Evolutionary conservation across 129 eudicot species (phyloP), one percentile per base, ranked within the genome.

Genomic region (Flaveria linearis): DNA sequence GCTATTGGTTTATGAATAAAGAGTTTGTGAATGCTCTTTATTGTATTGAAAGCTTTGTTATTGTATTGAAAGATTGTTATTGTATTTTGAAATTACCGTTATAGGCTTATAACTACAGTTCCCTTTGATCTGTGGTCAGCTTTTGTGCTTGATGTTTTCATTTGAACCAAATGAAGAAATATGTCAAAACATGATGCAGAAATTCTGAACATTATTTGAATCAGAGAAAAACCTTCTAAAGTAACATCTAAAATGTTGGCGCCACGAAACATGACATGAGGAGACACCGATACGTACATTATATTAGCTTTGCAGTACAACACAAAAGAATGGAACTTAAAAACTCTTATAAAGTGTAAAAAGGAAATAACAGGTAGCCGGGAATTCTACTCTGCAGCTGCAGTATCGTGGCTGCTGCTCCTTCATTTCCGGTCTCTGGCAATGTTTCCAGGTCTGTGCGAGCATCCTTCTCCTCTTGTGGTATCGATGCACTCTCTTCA

Each of bases 391-490:
- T 86, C 68, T 28, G 89, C 86, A 42, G 80, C 82, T 36, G 86
- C 86, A 36, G 83, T 80, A 69, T 84, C 80, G 61, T 69, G 75
- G 47, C 52, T 55, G 80, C 58, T 83, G 78, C 72, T 83, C 71
- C 86, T 70, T 69, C 89, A 4, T 18, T 69, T 51, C 81, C 85
- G 1, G 83, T 58, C 8, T 83, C 77, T n/a, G 85, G 88, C 68
- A 89, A 78, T 9, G 87, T 83, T 51, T 23, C 84, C 33, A 78
- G 68, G 76, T 87, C 86, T 0, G 84, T 75, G 56, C 82, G 80
- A 61, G 83, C 81, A 28, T 84, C 87, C 73, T 83, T 89, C 72
- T 75, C 87, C 16, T 83, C 86, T 82, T 78, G 81, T 8, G 87
- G 82, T 82, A 76, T 50, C 20, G 76, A 53, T 30, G 63, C 1